A percentile compares a stretch with the other conserved stretches of the same genome.
Evolutionary conservation across 768 basidiomycete species (phyloP).

Genomic region (Pleurotus pulmonarius): DNA sequence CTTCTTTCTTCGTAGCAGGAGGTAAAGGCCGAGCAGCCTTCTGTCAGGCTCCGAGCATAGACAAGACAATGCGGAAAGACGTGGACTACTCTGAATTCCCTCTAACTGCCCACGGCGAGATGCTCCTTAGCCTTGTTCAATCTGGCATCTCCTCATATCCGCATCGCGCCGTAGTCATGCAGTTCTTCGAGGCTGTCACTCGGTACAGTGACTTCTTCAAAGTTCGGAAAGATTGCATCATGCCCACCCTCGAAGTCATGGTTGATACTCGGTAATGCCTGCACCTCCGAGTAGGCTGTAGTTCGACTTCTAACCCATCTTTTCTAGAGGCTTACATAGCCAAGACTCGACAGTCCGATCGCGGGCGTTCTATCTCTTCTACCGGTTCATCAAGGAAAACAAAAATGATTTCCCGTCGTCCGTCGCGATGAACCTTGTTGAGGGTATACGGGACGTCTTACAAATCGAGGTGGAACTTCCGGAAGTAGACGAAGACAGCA

Average conservation of each 20-base stretch:
- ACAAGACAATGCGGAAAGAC: constrained; percentile 63
- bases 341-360: constrained; percentile 63
- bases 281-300: not conserved
- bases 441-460: constrained; percentile 74
- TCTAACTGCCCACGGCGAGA: constrained; percentile 85
- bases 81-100: constrained; percentile 78
- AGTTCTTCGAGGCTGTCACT: constrained; percentile 91
- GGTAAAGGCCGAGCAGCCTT: constrained; percentile 85
- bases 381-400: constrained; percentile 85
- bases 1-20: constrained; percentile 40
- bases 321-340: constrained; percentile 80
- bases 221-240: constrained; percentile 82
- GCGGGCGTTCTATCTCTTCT: constrained; percentile 88
- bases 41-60: constrained; percentile 68
- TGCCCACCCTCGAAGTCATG: constrained; percentile 86
- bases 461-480: constrained; percentile 73
- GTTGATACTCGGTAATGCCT: constrained; percentile 68
- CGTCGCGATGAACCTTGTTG: constrained; percentile 67
- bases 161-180: constrained; percentile 78
- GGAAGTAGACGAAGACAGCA: constrained; percentile 65
- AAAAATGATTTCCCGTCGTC: constrained; percentile 72
- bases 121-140: constrained; percentile 79
- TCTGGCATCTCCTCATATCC: constrained; percentile 82
- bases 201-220: constrained; percentile 97
- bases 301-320: constrained; percentile 6